Evolutionary conservation across 306 rosid species (phyloP), one percentile per base, ranked within the genome.

Genomic region (Biancaea sappan): DNA sequence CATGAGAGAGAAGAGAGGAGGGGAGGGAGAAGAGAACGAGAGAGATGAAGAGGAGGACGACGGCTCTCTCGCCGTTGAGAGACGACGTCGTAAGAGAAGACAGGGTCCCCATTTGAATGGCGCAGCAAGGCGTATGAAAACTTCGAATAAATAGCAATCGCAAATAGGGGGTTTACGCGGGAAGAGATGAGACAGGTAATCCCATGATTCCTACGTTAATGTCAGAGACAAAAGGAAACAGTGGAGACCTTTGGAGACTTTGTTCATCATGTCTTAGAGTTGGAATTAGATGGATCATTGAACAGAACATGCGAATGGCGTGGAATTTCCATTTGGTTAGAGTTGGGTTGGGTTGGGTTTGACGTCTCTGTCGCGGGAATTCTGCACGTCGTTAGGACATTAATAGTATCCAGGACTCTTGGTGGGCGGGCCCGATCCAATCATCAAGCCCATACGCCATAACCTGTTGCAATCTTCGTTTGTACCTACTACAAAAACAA

Each of bases 51-150:
- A 90, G 77, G 14, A 89, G 61, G 54, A 88, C 92, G 52, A 90
- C 92, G 31, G 79, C 65, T 78, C 97, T 84, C 86, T 94, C 99
- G 31, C 99, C 97, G 81, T 82, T 82, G 75, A 37, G 69, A 76
- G 66, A 37, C 63, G 66, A 71, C 47, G 58, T n/a, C 74, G 72
- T 46, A 25, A 54, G 21, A 54, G 81, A 50, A 68, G 76, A 82
- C 89, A 73, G 53, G 58, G 81, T 41, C 57, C 70, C 69, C 85
- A 66, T 56, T 56, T 59, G 51, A 28, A 26, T 34, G 18, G 38
- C 66, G 16, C 6, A 14, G 9, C 1, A 61, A 22, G 28, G 15
- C n/a, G n/a, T n/a, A 58, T 28, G 5, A 16, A 10, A 62, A 61
- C 2, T 19, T 9, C 28, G 28, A 41, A 31, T 8, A 15, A 59